Evolutionary conservation across 805 yeast genomes (phyloP).

Genomic region (Candida oleophila): DNA sequence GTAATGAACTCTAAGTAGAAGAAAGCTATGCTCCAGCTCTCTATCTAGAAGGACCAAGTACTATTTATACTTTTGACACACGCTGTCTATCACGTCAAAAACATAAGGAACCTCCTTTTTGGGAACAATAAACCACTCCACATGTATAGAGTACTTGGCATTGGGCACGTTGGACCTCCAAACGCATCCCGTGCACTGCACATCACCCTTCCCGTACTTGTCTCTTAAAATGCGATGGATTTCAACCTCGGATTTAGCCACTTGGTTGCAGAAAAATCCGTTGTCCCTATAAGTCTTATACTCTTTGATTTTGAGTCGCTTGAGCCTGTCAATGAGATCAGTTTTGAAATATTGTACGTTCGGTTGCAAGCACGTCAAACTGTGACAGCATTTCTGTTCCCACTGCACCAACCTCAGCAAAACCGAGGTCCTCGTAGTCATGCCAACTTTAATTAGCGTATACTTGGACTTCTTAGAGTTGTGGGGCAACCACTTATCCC

Average conservation of each 20-base stretch:
- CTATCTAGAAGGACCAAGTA: no score
- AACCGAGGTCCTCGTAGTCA: constrained; percentile 46
- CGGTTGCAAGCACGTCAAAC: constrained; percentile 41
- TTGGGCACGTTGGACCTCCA: not conserved
- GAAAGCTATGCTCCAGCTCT: not conserved
- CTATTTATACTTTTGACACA: constrained; percentile 12
- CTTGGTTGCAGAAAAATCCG: constrained; percentile 36
- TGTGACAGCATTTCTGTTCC: constrained; percentile 51
- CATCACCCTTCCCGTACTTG: constrained; percentile 47
- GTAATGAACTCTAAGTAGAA: no score
- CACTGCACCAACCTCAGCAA: constrained; percentile 46
- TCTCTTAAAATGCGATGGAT: constrained; percentile 40
- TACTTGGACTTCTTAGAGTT: constrained; percentile 35
- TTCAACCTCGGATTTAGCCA: constrained; percentile 37
- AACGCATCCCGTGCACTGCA: constrained; percentile 49
- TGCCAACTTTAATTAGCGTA: constrained; percentile 52
- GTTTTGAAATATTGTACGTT: constrained; percentile 8
- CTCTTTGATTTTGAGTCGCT: not conserved
- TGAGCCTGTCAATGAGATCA: not conserved
- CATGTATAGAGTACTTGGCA: constrained; percentile 26
- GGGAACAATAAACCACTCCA: constrained; percentile 60
- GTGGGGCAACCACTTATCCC: constrained; percentile 30
- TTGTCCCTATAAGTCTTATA: constrained; percentile 20
- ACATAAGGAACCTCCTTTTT: constrained; percentile 34
- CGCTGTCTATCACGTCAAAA: constrained; percentile 30